Evolutionary conservation across 352 stramenopile genomes (phyloP).

Genomic region (Blastocystis sp.): DNA sequence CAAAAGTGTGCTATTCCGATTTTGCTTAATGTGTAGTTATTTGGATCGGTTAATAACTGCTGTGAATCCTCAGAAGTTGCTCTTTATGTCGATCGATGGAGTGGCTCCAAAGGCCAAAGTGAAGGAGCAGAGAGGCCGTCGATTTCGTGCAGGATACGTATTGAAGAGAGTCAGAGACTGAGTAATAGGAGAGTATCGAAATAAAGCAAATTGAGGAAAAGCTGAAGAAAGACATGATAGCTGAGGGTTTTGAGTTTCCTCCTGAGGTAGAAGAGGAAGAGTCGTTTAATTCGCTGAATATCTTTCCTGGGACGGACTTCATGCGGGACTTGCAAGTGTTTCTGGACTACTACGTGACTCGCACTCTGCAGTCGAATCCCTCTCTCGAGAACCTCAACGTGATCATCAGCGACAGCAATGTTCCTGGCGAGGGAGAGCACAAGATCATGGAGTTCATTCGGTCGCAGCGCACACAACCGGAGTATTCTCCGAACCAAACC

Average conservation of each 20-base stretch:
- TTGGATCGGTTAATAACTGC: constrained; percentile 77
- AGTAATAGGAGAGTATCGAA: constrained; percentile 73
- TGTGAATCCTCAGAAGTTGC: constrained; percentile 76
- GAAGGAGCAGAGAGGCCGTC: constrained; percentile 80
- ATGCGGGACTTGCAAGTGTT: constrained; percentile 80
- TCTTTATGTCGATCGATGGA: constrained; percentile 82
- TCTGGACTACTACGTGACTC: constrained; percentile 77
- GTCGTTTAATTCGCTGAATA: constrained; percentile 68
- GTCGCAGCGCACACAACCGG: constrained; percentile 77
- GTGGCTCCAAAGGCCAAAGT: constrained; percentile 82
- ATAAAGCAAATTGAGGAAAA: constrained; percentile 76
- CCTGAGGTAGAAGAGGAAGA: constrained; percentile 69
- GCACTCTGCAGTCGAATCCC: constrained; percentile 76
- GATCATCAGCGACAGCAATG: constrained; percentile 85
- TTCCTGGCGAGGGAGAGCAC: constrained; percentile 90
- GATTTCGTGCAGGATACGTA: constrained; percentile 80
- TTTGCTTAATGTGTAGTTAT: constrained; percentile 66
- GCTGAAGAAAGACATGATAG: constrained; percentile 76
- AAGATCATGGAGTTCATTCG: constrained; percentile 98
- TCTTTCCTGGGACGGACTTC: constrained; percentile 72
- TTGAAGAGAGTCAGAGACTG: constrained; percentile 69
- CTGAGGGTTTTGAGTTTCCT: constrained; percentile 73
- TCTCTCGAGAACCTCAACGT: constrained; percentile 81
- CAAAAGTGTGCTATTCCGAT: constrained; percentile 69
- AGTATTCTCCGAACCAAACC: constrained; percentile 72